These are phyloP conservation scores for Withania somnifera DNA, from an alignment of 305 asterid genomes.

Conservation along the genomic window DNA sequence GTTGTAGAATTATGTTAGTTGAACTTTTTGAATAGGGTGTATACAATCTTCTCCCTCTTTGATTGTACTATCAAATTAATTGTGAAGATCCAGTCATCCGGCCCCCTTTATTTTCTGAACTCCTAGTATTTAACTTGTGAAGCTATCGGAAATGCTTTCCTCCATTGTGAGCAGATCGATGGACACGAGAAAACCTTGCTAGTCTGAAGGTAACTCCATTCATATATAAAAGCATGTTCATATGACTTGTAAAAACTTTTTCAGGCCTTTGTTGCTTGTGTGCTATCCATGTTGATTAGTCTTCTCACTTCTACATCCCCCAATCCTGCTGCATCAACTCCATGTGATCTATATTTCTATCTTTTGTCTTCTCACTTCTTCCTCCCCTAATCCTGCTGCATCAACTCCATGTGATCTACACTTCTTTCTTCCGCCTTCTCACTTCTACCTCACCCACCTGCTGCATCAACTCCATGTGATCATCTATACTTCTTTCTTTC, in stretches of 20 bases:
- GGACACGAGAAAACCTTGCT: neutral
- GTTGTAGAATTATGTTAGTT: neutral
- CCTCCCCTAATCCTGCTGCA: no score
- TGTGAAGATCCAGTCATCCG: no score
- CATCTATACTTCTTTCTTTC: neutral
- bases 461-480: no score
- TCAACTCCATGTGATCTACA: no score
- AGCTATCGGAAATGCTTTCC: neutral
- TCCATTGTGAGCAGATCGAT: neutral
- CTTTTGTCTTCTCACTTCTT: no score
- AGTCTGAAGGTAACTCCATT: no score
- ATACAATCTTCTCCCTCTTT: neutral
- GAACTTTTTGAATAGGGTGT: neutral
- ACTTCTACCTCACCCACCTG: no score
- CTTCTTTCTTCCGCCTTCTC: no score
- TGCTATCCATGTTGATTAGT: neutral
- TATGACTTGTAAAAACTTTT: no score
- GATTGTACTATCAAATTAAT: neutral
- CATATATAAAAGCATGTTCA: no score
- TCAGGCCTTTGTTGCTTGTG: neutral
- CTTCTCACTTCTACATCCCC: neutral
- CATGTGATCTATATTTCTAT: neutral
- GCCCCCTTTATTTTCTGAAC: no score
- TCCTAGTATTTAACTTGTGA: neutral
- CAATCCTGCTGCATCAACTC: neutral